Evolutionary conservation across 495 filamentous ascomycete genomes (phyloP).

Genomic region (Talaromyces liani): DNA sequence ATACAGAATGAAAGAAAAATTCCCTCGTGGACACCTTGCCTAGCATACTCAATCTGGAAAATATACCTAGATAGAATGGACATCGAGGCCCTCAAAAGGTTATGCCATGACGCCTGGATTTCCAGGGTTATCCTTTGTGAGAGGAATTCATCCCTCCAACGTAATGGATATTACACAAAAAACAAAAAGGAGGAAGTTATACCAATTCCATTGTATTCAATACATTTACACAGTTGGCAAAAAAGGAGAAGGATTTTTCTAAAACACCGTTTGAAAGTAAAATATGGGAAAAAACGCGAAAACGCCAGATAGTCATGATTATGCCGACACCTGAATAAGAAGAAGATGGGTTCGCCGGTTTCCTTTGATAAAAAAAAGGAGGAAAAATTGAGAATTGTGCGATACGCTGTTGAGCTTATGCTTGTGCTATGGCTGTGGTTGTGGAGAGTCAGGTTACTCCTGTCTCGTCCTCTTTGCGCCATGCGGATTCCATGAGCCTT

Average conservation of each 20-base stretch:
- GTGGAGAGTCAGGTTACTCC: slow-evolving; percentile 40
- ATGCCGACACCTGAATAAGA: neutral
- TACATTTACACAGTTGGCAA: neutral
- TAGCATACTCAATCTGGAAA: too few relatives aligned
- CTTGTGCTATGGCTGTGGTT: neutral
- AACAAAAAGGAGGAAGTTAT: neutral
- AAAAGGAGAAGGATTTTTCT: neutral
- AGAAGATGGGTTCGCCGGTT: neutral
- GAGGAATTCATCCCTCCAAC: too few relatives aligned
- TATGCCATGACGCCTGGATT: too few relatives aligned
- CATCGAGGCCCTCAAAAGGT: too few relatives aligned
- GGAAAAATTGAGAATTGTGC: neutral
- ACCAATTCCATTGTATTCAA: neutral
- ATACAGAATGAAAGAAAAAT: too few relatives aligned
- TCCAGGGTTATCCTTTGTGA: too few relatives aligned
- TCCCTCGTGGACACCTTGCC: too few relatives aligned
- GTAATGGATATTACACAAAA: too few relatives aligned
- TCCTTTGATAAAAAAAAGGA: neutral
- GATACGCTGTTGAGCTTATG: neutral
- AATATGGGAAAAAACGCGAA: neutral
- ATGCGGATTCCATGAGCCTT: slow-evolving; percentile 72
- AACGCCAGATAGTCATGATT: neutral
- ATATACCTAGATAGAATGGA: too few relatives aligned
- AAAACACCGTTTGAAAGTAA: neutral
- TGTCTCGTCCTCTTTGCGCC: slow-evolving; percentile 71